Conservation (phyloP, 208 protist genomes). For the Wallacemonas collosoma region DNA sequence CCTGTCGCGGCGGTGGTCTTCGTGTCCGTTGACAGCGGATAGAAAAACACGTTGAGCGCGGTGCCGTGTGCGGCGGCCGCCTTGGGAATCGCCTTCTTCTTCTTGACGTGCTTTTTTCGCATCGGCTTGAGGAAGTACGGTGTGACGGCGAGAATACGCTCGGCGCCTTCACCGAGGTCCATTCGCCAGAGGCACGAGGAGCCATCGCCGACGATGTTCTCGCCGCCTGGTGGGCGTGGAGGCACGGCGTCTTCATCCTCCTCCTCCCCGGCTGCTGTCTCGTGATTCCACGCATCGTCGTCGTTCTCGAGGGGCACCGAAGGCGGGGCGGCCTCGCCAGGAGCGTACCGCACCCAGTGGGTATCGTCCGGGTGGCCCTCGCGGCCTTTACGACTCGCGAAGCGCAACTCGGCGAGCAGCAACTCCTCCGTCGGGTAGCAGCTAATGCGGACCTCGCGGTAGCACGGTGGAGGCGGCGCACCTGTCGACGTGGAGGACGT, state of each 20-base stretch:
- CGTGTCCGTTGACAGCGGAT: background rate
- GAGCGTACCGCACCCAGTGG: slow-evolving; percentile 54
- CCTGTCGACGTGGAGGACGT: too few species aligned
- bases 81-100: slow-evolving; percentile 31
- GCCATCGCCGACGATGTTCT: slow-evolving; percentile 50
- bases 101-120: slow-evolving; percentile 44
- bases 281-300: background rate
- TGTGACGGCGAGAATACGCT: slow-evolving; percentile 53
- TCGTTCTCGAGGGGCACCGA: slow-evolving; percentile 2
- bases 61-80: slow-evolving; percentile 22
- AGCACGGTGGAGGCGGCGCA: too few species aligned
- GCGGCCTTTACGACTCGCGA: slow-evolving; percentile 50
- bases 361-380: slow-evolving; percentile 35
- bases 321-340: background rate
- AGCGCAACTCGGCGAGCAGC: slow-evolving; percentile 55
- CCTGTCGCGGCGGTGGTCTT: background rate
- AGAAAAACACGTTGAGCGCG: slow-evolving; percentile 26
- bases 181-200: slow-evolving; percentile 61
- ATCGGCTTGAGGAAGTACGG: slow-evolving; percentile 47
- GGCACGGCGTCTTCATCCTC: slow-evolving; percentile 21
- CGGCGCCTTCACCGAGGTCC: slow-evolving; percentile 20
- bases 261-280: background rate
- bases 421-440: slow-evolving; percentile 56
- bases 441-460: slow-evolving; percentile 37
- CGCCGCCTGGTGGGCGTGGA: slow-evolving; percentile 26